Evolutionary conservation across 1,284 basidiomycete species (phyloP).

Genomic region (Tremellales sp.): DNA sequence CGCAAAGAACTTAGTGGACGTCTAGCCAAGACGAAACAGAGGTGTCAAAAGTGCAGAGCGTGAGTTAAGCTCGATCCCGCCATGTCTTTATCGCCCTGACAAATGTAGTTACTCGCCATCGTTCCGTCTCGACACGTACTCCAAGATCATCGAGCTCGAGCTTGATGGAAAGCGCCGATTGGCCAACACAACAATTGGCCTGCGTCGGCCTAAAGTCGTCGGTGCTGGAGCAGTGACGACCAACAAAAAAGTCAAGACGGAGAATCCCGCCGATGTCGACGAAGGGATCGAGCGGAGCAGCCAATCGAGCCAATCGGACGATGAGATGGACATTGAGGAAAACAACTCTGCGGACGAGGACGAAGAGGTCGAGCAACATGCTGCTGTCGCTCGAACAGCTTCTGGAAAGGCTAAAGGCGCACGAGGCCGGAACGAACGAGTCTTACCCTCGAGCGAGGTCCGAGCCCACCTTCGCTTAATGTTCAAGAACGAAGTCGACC

Average conservation of each 20-base stretch:
- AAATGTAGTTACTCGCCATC: conserved; percentile 69
- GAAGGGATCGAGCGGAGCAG: conserved; percentile 43
- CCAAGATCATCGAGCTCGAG: conserved; percentile 92
- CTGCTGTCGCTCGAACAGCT: conserved; percentile 60
- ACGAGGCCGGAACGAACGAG: conserved; percentile 78
- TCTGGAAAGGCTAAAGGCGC: conserved; percentile 70
- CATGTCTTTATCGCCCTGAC: neutral
- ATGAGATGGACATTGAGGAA: conserved; percentile 42
- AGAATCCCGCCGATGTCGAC: conserved; percentile 32
- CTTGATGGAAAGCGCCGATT: conserved; percentile 74
- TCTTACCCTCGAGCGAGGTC: conserved; percentile 86
- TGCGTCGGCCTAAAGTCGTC: conserved; percentile 69
- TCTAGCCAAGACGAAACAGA: conserved; percentile 58
- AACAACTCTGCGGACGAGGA: conserved; percentile 31
- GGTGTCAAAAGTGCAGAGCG: conserved; percentile 76
- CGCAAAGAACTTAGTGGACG: conserved; percentile 65
- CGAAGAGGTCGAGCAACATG: conserved; percentile 51
- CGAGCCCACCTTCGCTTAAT: conserved; percentile 86
- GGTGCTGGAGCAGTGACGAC: conserved; percentile 16
- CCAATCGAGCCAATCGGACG: conserved; percentile 50
- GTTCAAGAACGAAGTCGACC: conserved; percentile 75
- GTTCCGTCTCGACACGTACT: conserved; percentile 88
- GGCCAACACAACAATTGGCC: conserved; percentile 56
- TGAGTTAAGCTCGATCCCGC: conserved; percentile 56
- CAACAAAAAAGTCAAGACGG: conserved; percentile 2